phyloP scores from a whole-genome alignment of 768 basidiomycete genomes.

The Pulveroboletus sp. region DNA sequence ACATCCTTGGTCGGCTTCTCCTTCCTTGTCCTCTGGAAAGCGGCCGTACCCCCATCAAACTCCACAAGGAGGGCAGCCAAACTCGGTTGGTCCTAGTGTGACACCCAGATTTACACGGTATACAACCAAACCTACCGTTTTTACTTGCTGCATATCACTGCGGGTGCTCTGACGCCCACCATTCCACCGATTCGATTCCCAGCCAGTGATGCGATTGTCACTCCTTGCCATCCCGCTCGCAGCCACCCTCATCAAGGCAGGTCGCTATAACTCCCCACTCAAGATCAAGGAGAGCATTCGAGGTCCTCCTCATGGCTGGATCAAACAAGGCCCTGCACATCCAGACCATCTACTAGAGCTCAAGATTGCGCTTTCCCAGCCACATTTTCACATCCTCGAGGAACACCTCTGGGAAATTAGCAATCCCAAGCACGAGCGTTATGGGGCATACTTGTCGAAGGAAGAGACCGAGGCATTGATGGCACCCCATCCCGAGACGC shows the following conservation, averaged over 20 bases:
- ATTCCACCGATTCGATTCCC: not conserved
- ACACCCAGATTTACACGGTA: not conserved
- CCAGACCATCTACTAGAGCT: conserved; percentile 46
- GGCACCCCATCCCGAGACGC: conserved; percentile 49
- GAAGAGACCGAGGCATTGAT: conserved; percentile 60
- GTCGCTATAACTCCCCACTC: conserved; percentile 5
- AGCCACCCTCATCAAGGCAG: conserved; percentile 10
- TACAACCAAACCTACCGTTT: conserved; percentile 4
- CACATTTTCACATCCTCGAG: conserved; percentile 46
- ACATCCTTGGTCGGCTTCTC: not conserved
- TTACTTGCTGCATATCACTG: not conserved
- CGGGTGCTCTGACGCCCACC: not conserved
- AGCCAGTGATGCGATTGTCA: conserved; percentile 8
- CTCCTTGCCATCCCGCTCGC: conserved; percentile 13
- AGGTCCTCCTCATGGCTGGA: conserved; percentile 47
- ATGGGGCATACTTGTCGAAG: conserved; percentile 56
- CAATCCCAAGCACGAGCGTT: conserved; percentile 49
- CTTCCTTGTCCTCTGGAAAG: not conserved
- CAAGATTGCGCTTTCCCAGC: conserved; percentile 54
- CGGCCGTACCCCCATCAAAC: not conserved
- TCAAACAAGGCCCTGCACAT: conserved; percentile 38
- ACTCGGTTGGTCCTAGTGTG: not conserved
- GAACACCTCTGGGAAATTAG: conserved; percentile 54
- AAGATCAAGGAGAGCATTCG: conserved; percentile 48
- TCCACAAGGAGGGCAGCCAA: not conserved